phyloP scores from a whole-genome alignment of 1,284 basidiomycete species.

The Apiotrichum gamsii region DNA sequence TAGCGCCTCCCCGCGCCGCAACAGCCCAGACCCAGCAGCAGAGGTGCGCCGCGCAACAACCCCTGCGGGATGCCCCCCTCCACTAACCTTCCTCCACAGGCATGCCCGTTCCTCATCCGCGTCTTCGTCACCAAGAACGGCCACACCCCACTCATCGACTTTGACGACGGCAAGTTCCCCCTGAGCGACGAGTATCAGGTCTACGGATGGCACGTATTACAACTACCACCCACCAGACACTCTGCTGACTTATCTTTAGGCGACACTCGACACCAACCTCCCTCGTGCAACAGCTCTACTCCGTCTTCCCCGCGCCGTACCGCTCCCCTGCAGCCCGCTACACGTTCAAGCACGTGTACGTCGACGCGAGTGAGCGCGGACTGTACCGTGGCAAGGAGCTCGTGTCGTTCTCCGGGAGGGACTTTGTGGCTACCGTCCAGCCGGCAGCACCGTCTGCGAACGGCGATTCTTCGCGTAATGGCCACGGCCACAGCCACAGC shows the following conservation, averaged over 20 bases:
- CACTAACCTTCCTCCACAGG: too few species aligned
- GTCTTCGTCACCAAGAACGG: conserved; percentile 38
- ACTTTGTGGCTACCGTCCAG: conserved; percentile 20
- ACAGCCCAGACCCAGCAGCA: conserved; percentile 2
- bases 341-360: conserved; percentile 41
- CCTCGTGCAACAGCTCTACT: conserved; percentile 34
- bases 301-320: conserved; percentile 36
- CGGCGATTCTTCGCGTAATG: background rate
- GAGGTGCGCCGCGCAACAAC: too few species aligned
- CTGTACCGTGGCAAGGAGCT: conserved; percentile 37
- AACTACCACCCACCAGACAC: background rate
- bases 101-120: conserved; percentile 39
- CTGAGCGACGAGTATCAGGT: conserved; percentile 35
- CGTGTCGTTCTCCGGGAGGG: conserved; percentile 31
- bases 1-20: conserved; percentile 2
- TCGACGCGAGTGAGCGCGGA: conserved; percentile 37
- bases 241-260: conserved; percentile 22
- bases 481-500: background rate
- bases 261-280: conserved; percentile 36
- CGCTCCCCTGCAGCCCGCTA: conserved; percentile 36
- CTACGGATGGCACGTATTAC: conserved; percentile 35
- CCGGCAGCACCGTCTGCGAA: background rate
- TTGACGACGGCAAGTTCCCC: conserved; percentile 38
- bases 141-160: conserved; percentile 38
- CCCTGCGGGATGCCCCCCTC: too few species aligned